A percentile compares a stretch with the other conserved stretches of the same genome.
phyloP scores from a whole-genome alignment of 208 protist species.

The Trypanosoma avium region DNA sequence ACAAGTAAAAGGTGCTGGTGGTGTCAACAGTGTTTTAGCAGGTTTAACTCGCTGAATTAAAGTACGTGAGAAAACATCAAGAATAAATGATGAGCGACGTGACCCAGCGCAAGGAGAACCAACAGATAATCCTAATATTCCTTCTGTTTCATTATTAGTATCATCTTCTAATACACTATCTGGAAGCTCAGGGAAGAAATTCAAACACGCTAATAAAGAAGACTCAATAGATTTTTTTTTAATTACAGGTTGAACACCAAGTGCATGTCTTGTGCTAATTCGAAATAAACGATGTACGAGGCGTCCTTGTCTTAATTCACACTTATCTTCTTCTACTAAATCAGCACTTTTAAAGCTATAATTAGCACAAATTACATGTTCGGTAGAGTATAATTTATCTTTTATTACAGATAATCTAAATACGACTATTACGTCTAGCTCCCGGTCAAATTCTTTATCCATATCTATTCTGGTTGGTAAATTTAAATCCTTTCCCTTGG shows the following conservation, averaged over 20 bases:
- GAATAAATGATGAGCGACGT: not conserved
- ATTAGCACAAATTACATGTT: not conserved
- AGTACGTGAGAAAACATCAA: not conserved
- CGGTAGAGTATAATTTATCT: not conserved
- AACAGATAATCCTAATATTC: slow-evolving; percentile 10
- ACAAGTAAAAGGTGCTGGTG: not conserved
- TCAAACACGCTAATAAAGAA: too few relatives aligned
- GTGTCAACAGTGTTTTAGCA: too few relatives aligned
- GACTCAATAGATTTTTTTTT: too few relatives aligned
- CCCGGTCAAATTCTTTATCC: too few relatives aligned
- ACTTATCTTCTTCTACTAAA: not conserved
- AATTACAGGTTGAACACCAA: too few relatives aligned
- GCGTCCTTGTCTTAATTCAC: too few relatives aligned
- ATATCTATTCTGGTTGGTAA: too few relatives aligned
- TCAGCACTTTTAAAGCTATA: not conserved
- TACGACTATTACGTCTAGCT: not conserved
- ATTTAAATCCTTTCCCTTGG: too few relatives aligned
- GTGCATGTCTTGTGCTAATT: too few relatives aligned
- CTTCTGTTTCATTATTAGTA: not conserved
- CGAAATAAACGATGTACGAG: too few relatives aligned
- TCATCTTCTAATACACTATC: not conserved
- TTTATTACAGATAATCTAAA: not conserved
- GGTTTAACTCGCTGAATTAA: not conserved
- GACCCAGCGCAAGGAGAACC: slow-evolving; percentile 17
- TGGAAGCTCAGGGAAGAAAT: too few relatives aligned